Percentiles rank a stretch among this genome's conserved stretches.
Evolutionary conservation across 805 yeast species (phyloP).

Genomic region (Metschnikowia gruessii): DNA sequence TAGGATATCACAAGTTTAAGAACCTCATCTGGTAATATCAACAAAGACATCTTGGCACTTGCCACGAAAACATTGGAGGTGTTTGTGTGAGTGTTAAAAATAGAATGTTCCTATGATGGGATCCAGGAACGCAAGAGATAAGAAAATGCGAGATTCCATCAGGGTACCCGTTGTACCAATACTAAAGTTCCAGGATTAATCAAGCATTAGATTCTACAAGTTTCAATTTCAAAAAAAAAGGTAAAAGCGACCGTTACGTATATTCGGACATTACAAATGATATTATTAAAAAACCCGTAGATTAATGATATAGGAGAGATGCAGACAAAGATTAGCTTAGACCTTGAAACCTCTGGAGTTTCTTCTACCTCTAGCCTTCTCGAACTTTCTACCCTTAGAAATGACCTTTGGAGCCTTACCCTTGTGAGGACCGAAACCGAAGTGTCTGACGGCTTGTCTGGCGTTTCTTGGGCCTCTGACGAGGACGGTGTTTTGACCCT

Average conservation of each 20-base stretch:
- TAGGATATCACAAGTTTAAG: constrained; percentile 1
- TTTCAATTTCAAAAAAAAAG: constrained; percentile 1
- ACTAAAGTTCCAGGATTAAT: no score
- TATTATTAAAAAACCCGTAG: constrained; percentile 6
- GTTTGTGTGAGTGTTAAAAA: not conserved
- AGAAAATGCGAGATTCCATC: not conserved
- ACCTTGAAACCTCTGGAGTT: constrained; percentile 99
- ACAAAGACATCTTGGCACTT: constrained; percentile 4
- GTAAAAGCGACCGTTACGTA: constrained; percentile 6
- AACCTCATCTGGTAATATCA: constrained; percentile 10
- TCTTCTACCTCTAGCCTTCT: constrained; percentile 99
- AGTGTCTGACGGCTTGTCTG: constrained; percentile 99
- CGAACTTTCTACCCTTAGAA: constrained; percentile 99
- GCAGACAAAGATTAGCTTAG: constrained; percentile 44
- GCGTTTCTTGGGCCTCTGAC: constrained; percentile 98
- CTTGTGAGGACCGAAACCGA: constrained; percentile 99
- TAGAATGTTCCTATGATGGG: not conserved
- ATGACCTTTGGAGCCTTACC: constrained; percentile 97
- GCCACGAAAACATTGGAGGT: not conserved
- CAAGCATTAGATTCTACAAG: no score
- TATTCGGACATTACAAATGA: constrained; percentile 11
- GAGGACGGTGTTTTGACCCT: constrained; percentile 97
- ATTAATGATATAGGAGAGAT: constrained; percentile 5
- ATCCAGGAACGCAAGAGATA: not conserved
- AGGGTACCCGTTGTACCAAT: no score